These are phyloP conservation scores for Camillea tinctor DNA, from an alignment of 2,329 filamentous ascomycete genomes.

Conservation along the genomic window DNA sequence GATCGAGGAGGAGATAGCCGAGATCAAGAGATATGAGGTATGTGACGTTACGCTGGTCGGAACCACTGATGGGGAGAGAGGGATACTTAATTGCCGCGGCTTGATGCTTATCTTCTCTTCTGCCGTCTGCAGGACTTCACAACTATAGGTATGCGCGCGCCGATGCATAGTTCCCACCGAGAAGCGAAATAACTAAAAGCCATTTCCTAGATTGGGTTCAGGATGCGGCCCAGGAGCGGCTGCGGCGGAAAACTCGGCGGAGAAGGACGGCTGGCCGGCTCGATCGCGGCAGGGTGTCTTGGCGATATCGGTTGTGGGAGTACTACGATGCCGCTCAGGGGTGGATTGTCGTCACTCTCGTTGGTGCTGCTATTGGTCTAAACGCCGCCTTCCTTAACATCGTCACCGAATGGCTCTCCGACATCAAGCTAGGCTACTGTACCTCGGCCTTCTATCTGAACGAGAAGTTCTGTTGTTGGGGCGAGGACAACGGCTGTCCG, in stretches of 20 bases:
- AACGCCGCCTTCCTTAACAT: slow-evolving; percentile 95
- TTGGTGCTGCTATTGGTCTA: slow-evolving; percentile 87
- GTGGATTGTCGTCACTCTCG: slow-evolving; percentile 95
- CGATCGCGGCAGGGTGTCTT: slow-evolving; percentile 67
- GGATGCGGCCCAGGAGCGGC: slow-evolving; percentile 87
- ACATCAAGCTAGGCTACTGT: slow-evolving; percentile 96
- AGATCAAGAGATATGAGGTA: slow-evolving; percentile 96
- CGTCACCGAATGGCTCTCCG: slow-evolving; percentile 92
- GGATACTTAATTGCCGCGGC: neutral
- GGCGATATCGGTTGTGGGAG: slow-evolving; percentile 78
- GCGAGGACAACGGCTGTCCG: slow-evolving; percentile 81
- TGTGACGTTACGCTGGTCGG: slow-evolving; percentile 11
- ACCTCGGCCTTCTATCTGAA: slow-evolving; percentile 95
- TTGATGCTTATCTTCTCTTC: slow-evolving; percentile 5
- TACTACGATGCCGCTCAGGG: slow-evolving; percentile 95
- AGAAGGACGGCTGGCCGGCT: slow-evolving; percentile 71
- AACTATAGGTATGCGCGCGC: slow-evolving; percentile 67
- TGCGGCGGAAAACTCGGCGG: slow-evolving; percentile 73
- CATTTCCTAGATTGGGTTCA: slow-evolving; percentile 83
- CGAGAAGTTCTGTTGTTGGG: slow-evolving; percentile 97
- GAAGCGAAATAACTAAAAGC: slow-evolving; percentile 33
- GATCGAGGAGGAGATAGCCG: slow-evolving; percentile 91
- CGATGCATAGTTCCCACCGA: slow-evolving; percentile 9
- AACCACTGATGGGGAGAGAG: no score
- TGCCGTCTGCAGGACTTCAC: slow-evolving; percentile 71